These are phyloP conservation scores for Verticillium nubilum DNA, from an alignment of 2,329 filamentous ascomycete genomes.

Conservation along the genomic window DNA sequence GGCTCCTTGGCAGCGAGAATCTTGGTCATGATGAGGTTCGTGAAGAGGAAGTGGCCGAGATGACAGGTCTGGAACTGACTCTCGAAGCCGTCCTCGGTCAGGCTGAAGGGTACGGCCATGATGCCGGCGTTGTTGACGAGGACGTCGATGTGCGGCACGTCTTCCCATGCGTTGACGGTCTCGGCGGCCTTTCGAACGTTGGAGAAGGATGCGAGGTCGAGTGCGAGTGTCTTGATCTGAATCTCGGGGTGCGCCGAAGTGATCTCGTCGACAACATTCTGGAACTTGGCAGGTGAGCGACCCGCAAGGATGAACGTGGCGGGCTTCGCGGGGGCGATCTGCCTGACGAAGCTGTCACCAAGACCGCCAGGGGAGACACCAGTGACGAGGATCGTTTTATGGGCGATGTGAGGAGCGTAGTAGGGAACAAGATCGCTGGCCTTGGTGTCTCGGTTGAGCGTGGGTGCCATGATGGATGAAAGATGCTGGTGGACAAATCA, in stretches of 20 bases:
- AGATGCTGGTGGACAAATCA: background rate
- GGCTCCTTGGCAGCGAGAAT: constrained; percentile 17
- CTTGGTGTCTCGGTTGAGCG: constrained; percentile 2
- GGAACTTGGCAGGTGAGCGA: constrained; percentile 33
- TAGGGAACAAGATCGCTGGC: constrained; percentile 20
- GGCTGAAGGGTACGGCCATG: constrained; percentile 26
- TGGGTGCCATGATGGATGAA: background rate
- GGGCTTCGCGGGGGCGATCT: constrained; percentile 33
- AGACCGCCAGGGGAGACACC: constrained; percentile 34
- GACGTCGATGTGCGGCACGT: constrained; percentile 29
- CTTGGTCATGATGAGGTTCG: constrained; percentile 29
- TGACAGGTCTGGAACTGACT: constrained; percentile 30
- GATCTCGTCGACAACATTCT: constrained; percentile 30
- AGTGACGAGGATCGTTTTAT: constrained; percentile 34
- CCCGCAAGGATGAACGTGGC: constrained; percentile 38
- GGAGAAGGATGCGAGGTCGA: constrained; percentile 34
- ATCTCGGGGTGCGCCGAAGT: constrained; percentile 23
- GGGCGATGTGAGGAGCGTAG: constrained; percentile 24
- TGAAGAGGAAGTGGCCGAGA: constrained; percentile 32
- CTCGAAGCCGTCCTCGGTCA: constrained; percentile 32
- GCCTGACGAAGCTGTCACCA: constrained; percentile 28
- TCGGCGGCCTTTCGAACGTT: constrained; percentile 31
- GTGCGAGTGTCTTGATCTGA: constrained; percentile 23
- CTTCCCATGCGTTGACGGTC: constrained; percentile 24
- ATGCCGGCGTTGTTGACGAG: constrained; percentile 38